Conservation (phyloP, 1,284 basidiomycete genomes). For the Microbotryomycetes sp. region DNA sequence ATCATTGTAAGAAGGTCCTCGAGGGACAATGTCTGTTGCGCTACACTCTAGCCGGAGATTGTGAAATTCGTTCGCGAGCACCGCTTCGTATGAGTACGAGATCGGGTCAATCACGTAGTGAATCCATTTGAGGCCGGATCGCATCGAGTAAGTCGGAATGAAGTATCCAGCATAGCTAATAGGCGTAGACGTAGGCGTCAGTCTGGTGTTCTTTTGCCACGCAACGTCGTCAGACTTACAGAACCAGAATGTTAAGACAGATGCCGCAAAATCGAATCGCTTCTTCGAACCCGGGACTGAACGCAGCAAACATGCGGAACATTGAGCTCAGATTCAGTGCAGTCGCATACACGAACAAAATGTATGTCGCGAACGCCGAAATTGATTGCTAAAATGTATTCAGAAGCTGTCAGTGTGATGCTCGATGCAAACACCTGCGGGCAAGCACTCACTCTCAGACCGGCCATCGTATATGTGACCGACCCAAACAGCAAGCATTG, state of each 20-base stretch:
- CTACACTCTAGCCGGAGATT: slow-evolving; percentile 56
- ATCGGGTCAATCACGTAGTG: slow-evolving; percentile 35
- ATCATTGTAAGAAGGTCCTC: slow-evolving; percentile 30
- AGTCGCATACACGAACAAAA: slow-evolving; percentile 34
- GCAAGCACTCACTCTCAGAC: slow-evolving; percentile 28
- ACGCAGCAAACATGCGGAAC: slow-evolving; percentile 37
- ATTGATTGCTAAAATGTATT: slow-evolving; percentile 5
- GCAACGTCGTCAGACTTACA: slow-evolving; percentile 24
- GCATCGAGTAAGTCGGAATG: slow-evolving; percentile 37
- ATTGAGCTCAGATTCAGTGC: slow-evolving; percentile 36
- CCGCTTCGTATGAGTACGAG: slow-evolving; percentile 37
- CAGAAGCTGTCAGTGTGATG: slow-evolving; percentile 2
- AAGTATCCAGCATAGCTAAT: slow-evolving; percentile 37
- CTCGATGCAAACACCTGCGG: too few species aligned
- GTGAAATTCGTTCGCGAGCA: slow-evolving; percentile 37
- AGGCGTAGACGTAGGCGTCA: too few species aligned
- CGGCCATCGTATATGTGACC: slow-evolving; percentile 37
- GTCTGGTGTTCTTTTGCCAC: too few species aligned
- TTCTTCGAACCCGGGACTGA: slow-evolving; percentile 37
- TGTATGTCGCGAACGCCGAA: slow-evolving; percentile 28
- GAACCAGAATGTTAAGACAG: slow-evolving; percentile 37
- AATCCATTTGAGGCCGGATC: slow-evolving; percentile 36
- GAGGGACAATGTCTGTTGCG: slow-evolving; percentile 60
- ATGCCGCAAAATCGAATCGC: slow-evolving; percentile 39
- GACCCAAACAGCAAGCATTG: slow-evolving; percentile 37